A percentile compares a stretch with the other conserved stretches of the same genome.
These are phyloP conservation scores for Candida sanyaensis DNA, from an alignment of 1,139 yeast genomes.

Conservation along the genomic window DNA sequence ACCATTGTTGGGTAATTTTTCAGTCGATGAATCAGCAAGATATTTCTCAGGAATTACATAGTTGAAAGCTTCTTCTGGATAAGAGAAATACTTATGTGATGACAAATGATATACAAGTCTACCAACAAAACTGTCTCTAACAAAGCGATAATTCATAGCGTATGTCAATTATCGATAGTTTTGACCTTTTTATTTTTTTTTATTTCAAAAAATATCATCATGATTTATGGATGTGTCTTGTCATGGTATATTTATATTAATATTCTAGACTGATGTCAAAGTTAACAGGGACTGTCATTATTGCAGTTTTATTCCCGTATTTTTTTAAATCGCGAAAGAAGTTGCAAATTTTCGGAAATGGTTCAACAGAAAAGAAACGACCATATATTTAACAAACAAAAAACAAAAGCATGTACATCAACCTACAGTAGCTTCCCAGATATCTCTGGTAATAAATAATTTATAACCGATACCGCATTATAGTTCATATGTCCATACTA, in stretches of 20 bases:
- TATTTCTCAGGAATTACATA: constrained; percentile 38
- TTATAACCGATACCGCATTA: too few relatives aligned
- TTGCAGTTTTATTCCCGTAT: not conserved
- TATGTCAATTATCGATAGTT: not conserved
- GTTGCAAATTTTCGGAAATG: constrained; percentile 1
- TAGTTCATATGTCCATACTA: too few relatives aligned
- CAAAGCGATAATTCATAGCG: constrained; percentile 19
- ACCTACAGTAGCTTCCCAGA: not conserved
- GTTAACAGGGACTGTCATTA: not conserved
- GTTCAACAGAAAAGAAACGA: too few relatives aligned
- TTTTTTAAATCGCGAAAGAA: not conserved
- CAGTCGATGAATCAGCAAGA: constrained; percentile 8
- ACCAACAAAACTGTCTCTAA: constrained; percentile 38
- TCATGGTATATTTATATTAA: not conserved
- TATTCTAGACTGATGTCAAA: not conserved
- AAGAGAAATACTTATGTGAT: constrained; percentile 26
- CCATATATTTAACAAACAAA: too few relatives aligned
- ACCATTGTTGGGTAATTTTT: not conserved
- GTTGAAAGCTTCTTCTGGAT: constrained; percentile 33
- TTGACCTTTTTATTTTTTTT: too few relatives aligned
- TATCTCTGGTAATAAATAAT: too few relatives aligned
- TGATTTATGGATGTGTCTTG: not conserved
- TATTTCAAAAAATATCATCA: not conserved
- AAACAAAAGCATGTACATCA: not conserved
- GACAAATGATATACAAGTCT: constrained; percentile 34